Evolutionary conservation across 306 rosid genomes (phyloP).

Genomic region (Alnus rubra): DNA sequence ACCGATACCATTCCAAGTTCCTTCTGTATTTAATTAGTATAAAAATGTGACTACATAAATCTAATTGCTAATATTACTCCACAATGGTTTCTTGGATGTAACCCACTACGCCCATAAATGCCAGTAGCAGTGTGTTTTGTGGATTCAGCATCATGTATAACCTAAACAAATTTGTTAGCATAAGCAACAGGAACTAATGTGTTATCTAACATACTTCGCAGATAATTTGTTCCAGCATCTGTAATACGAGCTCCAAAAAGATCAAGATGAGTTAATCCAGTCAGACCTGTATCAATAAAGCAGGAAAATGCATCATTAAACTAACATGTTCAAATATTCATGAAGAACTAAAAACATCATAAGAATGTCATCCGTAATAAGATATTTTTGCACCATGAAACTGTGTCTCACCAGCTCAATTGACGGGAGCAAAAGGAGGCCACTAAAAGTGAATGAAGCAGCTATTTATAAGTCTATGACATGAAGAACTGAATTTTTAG

Average conservation of each 20-base stretch:
- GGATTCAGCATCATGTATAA: not conserved
- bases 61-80: not conserved
- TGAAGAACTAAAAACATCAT: not conserved
- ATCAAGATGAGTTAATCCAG: conserved; percentile 84
- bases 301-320: conserved; percentile 13
- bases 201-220: conserved; percentile 61
- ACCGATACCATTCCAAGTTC: not conserved
- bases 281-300: conserved; percentile 63
- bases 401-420: not conserved
- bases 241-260: conserved; percentile 91
- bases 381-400: not conserved
- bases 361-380: not conserved
- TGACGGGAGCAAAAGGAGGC: not conserved
- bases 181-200: not conserved
- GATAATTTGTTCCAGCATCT: conserved; percentile 73
- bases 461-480: not conserved
- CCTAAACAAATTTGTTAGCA: not conserved
- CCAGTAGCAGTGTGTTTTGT: not conserved
- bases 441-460: not conserved
- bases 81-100: not conserved
- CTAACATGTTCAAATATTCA: not conserved
- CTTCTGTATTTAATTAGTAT: not conserved
- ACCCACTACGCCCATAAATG: not conserved
- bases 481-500: not conserved
- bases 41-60: not conserved